Evolutionary conservation across 305 asterid genomes (phyloP), one percentile per base, ranked within the genome.

Genomic region (Galium porrigens): DNA sequence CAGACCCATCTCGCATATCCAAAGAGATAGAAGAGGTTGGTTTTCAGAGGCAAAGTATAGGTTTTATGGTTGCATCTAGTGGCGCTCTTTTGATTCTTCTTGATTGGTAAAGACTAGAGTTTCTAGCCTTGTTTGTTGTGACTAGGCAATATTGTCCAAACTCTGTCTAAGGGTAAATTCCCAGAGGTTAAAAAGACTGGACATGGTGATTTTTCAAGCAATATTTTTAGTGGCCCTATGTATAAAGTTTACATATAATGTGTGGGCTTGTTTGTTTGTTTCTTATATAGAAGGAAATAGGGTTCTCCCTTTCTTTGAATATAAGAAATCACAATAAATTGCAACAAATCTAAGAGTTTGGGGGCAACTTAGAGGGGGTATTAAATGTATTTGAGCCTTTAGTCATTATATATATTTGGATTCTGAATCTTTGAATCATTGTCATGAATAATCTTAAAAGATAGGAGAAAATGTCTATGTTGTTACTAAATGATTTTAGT

Each of bases 1-100:
- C 99, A 61, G 97, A 92, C 73, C 99, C 99, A 62, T 83, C 77
- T 78, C 87, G 92, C 72, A 92, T 92, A 76, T 66, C 79, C 76
- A 85, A 79, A 67, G 99, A 92, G 81, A 92, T 92, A 68, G 99
- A 92, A 79, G 99, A 92, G 99, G 99, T 92, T 72, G 58, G 90
- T 82, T 73, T 70, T 18, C 51, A 55, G 66, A 68, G 48, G 72
- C 61, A 6, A 55, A 48, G 11, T 8, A 30, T 30, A 2, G 68
- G 18, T 1, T 49, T 18, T n/a, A 27, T 48, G 20, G 36, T 32
- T 57, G 22, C 44, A 58, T 32, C 22, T 58, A 30, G 14, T 32
- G 46, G 41, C 14, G 5, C 11, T 8, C 8, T 60, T 60, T 36
- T 60, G 64, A 30, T 32, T 30, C 39, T 34, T n/a, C 64, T 58